Percentiles rank a stretch among this genome's conserved stretches.
Conservation (phyloP, 192 early-diverging fungal species). For the Diversispora eburnea region DNA sequence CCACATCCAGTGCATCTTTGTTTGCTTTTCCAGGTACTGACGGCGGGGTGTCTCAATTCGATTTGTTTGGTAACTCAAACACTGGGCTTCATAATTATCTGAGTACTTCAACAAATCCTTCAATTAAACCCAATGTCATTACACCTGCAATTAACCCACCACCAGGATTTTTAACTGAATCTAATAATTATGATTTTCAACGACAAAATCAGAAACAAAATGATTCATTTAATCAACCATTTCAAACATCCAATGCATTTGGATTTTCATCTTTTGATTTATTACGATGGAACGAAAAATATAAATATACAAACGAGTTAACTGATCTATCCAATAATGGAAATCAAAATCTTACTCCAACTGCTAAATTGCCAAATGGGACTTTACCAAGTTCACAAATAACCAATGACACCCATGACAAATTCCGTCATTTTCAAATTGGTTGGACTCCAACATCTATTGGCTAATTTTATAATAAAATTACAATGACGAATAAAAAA, state of each 20-base stretch:
- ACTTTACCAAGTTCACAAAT: not conserved
- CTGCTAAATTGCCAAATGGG: not conserved
- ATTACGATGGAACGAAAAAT: not conserved
- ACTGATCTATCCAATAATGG: not conserved
- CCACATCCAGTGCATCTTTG: conserved; percentile 9
- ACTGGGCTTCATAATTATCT: not conserved
- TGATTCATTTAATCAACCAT: not conserved
- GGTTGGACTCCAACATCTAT: conserved; percentile 17
- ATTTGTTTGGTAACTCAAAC: not conserved
- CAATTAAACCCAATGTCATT: not conserved
- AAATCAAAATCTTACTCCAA: not conserved
- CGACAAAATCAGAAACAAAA: not conserved
- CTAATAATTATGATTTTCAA: not conserved
- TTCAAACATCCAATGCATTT: conserved; percentile 15
- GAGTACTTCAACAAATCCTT: not conserved
- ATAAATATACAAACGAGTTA: not conserved
- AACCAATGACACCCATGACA: not conserved
- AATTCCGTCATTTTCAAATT: conserved; percentile 1
- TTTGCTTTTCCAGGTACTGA: conserved; percentile 19
- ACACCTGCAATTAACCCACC: not conserved
- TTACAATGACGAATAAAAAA: not conserved
- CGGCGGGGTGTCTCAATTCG: not conserved
- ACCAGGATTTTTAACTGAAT: conserved; percentile 12
- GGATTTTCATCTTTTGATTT: conserved; percentile 19
- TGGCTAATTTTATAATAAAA: not conserved